Evolutionary conservation across 2,329 filamentous ascomycete genomes (phyloP), one percentile per base, ranked within the genome.

Genomic region (Macrophomina tecta): DNA sequence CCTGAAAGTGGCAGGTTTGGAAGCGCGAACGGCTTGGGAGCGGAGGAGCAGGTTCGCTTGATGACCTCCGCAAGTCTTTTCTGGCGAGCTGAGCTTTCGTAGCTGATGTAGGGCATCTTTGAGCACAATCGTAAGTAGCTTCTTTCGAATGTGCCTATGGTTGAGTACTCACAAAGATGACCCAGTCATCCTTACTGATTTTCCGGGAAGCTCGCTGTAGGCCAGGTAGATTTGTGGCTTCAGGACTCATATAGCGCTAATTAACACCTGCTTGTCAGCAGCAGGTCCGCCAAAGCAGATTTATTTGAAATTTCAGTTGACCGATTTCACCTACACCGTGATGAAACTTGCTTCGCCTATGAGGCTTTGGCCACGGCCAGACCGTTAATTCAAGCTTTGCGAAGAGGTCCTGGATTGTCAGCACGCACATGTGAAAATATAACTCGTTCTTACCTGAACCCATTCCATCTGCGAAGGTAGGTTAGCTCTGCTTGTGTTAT

Each of bases 21-120:
- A 3, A 62, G 32, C 8, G 9, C 4, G 9, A 62, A 49, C n/a
- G 9, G 9, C 28, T 38, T 48, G 0, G 45, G 30, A 12, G 42
- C 11, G 1, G n/a, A 16, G 7, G 45, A 14, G 1, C 56, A 23
- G 1, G 30, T 48, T 28, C 40, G 4, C 9, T 16, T 14, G 4
- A 36, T 14, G 5, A 62, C 30, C 2, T 36, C 46, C 2, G 58
- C 16, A 38, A 62, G 45, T 4, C 34, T 18, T 9, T 30, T 28
- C 38, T 62, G 58, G 4, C 45, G 45, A 5, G 30, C 1, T 1
- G 32, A 62, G 14, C 58, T 62, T 40, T 62, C 58, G 45, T 62
- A 62, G 42, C 58, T 62, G 5, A 62, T 16, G 12, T 62, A 62
- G 4, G 58, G 58, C 58, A 62, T 62, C 58, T 62, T 7, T 28